These are phyloP conservation scores for Lachancea waltii DNA, from an alignment of 805 yeast species.

Conservation along the genomic window DNA sequence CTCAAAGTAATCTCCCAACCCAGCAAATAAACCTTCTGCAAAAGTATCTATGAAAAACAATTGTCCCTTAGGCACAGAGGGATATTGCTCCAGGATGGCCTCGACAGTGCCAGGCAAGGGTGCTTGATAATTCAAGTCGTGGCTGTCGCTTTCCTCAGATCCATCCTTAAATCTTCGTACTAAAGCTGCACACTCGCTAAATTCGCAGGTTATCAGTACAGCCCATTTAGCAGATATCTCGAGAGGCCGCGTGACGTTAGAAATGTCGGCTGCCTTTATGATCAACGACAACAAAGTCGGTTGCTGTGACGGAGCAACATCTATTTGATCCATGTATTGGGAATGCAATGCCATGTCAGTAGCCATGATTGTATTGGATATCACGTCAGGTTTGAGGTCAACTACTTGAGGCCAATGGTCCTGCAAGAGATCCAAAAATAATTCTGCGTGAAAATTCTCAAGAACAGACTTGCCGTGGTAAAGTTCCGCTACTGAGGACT, in stretches of 20 bases:
- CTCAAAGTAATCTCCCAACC: slow-evolving; percentile 55
- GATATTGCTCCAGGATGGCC: slow-evolving; percentile 41
- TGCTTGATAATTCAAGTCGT: slow-evolving; percentile 5
- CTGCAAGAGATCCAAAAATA: slow-evolving; percentile 46
- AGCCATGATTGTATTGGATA: slow-evolving; percentile 45
- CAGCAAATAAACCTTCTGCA: slow-evolving; percentile 69
- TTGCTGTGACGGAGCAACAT: slow-evolving; percentile 22
- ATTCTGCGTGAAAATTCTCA: slow-evolving; percentile 74
- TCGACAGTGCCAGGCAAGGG: slow-evolving; percentile 36
- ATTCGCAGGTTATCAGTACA: slow-evolving; percentile 66
- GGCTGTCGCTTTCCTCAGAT: slow-evolving; percentile 6
- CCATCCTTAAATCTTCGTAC: slow-evolving; percentile 34
- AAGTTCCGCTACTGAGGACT: slow-evolving; percentile 56
- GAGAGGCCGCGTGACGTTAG: slow-evolving; percentile 82
- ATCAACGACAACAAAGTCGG: slow-evolving; percentile 56
- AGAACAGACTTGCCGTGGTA: slow-evolving; percentile 65
- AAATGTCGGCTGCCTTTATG: slow-evolving; percentile 92
- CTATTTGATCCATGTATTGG: slow-evolving; percentile 54
- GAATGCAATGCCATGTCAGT: slow-evolving; percentile 94
- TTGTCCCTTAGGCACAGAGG: slow-evolving; percentile 62
- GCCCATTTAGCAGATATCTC: slow-evolving; percentile 84
- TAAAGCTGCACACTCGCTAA: slow-evolving; percentile 55
- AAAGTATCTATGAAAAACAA: slow-evolving; percentile 75
- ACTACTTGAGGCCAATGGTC: slow-evolving; percentile 44
- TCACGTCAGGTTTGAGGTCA: slow-evolving; percentile 16